A percentile compares a stretch with the other conserved stretches of the same genome.
Evolutionary conservation across 768 basidiomycete genomes (phyloP).

Genomic region (Rhodotorula taiwanensis): DNA sequence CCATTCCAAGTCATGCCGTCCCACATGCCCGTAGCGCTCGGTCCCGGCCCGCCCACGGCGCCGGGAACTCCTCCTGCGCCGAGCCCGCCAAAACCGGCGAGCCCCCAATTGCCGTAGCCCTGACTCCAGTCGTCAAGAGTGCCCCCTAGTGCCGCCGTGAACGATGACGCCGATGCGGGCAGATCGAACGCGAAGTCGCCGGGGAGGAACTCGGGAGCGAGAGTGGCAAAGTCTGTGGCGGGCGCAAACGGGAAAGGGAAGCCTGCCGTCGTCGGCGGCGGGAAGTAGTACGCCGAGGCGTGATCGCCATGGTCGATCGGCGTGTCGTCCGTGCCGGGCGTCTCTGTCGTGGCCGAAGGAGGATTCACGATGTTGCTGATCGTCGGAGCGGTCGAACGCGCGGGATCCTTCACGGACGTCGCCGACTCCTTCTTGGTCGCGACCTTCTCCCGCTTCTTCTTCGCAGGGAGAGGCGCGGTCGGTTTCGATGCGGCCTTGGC

Average conservation of each 20-base stretch:
- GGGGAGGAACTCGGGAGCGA: not conserved
- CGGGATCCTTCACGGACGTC: not conserved
- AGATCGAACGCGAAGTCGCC: conserved; percentile 11
- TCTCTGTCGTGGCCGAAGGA: no score
- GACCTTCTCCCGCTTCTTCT: not conserved
- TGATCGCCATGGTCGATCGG: not conserved
- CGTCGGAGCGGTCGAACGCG: not conserved
- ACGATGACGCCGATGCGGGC: not conserved
- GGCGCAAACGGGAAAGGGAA: not conserved
- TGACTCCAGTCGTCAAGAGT: conserved; percentile 13
- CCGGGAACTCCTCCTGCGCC: not conserved
- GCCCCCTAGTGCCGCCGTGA: conserved; percentile 3
- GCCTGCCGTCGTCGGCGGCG: not conserved
- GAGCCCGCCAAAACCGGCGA: conserved; percentile 8
- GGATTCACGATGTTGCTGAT: not conserved
- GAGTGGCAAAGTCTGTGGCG: not conserved
- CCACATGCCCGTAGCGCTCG: no score
- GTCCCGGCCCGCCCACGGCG: no score
- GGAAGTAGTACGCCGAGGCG: not conserved
- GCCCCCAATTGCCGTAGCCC: conserved; percentile 7
- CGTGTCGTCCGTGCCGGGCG: not conserved
- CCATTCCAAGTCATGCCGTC: no score
- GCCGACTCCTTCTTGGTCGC: not conserved
- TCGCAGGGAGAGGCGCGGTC: not conserved
- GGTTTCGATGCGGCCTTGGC: not conserved